Evolutionary conservation across 305 asterid species (phyloP).

Genomic region (Stenogyne calaminthoides): DNA sequence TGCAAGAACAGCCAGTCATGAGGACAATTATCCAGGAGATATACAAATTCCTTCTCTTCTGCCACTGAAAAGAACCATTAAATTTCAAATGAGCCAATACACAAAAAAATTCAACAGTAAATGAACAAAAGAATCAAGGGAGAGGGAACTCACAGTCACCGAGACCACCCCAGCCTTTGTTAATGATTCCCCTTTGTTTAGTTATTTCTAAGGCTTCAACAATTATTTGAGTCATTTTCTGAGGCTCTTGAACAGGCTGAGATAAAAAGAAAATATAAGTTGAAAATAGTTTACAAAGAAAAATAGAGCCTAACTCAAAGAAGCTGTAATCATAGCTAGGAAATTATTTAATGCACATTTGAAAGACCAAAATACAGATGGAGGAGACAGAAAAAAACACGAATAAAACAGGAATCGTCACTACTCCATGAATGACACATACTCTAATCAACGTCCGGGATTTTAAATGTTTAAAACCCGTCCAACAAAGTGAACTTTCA

Average conservation of each 20-base stretch:
- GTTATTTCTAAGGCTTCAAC: slow-evolving; percentile 80
- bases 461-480: not conserved
- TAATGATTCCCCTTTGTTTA: slow-evolving; percentile 86
- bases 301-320: slow-evolving; percentile 13
- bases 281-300: slow-evolving; percentile 1
- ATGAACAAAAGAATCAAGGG: slow-evolving; percentile 29
- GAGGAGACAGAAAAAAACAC: slow-evolving; percentile 1
- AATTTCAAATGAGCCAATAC: slow-evolving; percentile 28
- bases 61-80: slow-evolving; percentile 65
- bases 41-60: slow-evolving; percentile 74
- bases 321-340: slow-evolving; percentile 8
- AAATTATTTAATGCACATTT: not conserved
- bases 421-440: not conserved
- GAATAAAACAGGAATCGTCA: not conserved
- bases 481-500: slow-evolving; percentile 19
- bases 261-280: slow-evolving; percentile 25
- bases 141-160: slow-evolving; percentile 78
- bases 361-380: slow-evolving; percentile 1
- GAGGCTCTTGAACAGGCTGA: slow-evolving; percentile 97
- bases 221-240: slow-evolving; percentile 86
- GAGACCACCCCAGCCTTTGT: slow-evolving; percentile 99
- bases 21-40: slow-evolving; percentile 85
- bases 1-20: slow-evolving; percentile 98
- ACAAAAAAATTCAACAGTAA: slow-evolving; percentile 10
- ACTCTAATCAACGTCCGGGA: not conserved